A percentile compares a stretch with the other conserved stretches of the same genome.
Evolutionary conservation across 352 stramenopile genomes (phyloP).

Genomic region (Pythium apleroticum): DNA sequence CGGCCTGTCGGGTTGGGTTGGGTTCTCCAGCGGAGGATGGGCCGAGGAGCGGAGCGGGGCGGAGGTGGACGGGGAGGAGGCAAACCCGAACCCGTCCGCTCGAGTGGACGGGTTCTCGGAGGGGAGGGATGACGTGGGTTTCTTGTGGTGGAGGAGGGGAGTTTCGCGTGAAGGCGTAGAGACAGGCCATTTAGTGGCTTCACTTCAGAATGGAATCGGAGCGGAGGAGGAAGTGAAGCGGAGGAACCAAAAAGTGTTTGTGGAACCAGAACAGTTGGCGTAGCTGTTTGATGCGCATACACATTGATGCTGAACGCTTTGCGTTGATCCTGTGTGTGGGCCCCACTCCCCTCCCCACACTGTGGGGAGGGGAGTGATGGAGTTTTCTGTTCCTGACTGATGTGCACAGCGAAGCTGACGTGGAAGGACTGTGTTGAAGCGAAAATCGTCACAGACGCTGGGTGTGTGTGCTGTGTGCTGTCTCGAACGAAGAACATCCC

Average conservation of each 20-base stretch:
- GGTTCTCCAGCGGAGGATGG: background rate
- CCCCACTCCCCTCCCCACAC: too few species aligned
- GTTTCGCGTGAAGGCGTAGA: background rate
- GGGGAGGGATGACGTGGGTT: background rate
- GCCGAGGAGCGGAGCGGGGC: background rate
- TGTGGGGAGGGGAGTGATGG: background rate
- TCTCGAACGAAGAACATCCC: background rate
- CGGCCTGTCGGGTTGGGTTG: background rate
- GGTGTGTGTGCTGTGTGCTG: background rate
- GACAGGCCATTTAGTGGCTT: background rate
- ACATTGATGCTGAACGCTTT: background rate
- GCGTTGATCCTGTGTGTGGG: too few species aligned
- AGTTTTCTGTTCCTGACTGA: slow-evolving; percentile 5
- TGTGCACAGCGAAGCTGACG: background rate
- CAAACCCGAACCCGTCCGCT: slow-evolving; percentile 23
- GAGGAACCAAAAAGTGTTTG: slow-evolving; percentile 1
- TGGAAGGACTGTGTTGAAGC: background rate
- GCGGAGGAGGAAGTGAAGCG: background rate
- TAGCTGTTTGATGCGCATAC: background rate
- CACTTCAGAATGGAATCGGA: background rate
- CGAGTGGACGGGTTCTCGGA: slow-evolving; percentile 1
- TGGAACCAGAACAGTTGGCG: slow-evolving; percentile 1
- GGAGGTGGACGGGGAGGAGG: background rate
- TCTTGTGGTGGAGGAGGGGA: background rate
- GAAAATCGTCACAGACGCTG: background rate